Evolutionary conservation across 139 green algal genomes (phyloP), one percentile per base, ranked within the genome.

Genomic region (Haematococcus lacustris): DNA sequence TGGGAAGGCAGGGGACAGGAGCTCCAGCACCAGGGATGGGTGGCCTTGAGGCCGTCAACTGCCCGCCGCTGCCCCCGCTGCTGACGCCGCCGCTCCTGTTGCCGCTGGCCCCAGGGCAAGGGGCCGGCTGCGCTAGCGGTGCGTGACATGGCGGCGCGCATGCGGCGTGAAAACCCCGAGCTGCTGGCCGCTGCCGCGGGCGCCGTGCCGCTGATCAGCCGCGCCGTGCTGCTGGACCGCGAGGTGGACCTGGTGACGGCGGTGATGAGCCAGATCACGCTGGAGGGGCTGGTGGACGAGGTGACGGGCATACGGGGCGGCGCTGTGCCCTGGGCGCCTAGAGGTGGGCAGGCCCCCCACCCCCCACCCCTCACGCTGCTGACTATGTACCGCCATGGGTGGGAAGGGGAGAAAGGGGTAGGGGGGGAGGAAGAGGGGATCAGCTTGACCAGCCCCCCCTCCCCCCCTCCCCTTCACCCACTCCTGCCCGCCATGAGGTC

Each of bases 231-330:
- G 30, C 43, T 98, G 6, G 93, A 97, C 71, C 85, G 93, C 0
- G 83, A 84, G 25, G 88, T 96, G 30, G 94, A 98, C 73, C 53
- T 89, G 30, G 51, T 96, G 0, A 97, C 93, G 0, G 92, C 94
- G 7, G 80, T 97, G 79, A 90, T 90, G 83, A 97, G 91, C 3
- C 93, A 97, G 82, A 86, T 98, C 47, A 98, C 94, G 1, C 98
- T 98, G 75, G 94, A 98, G 74, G 94, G 94, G 4, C 83, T 98
- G 38, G 80, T 98, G 0, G 94, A 98, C 70, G 94, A 98, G 80
- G 77, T 95, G 1, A 84, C 93, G 17, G 82, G 88, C 43, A 93
- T 97, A 70, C 82, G 75, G 38, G 81, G 88, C 53, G 78, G 83
- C 23, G 40, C 66, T 0, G 83, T 85, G 34, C 76, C 70, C 23